phyloP scores from a whole-genome alignment of 176 grass and related monocot genomes.

The Pharus latifolius region DNA sequence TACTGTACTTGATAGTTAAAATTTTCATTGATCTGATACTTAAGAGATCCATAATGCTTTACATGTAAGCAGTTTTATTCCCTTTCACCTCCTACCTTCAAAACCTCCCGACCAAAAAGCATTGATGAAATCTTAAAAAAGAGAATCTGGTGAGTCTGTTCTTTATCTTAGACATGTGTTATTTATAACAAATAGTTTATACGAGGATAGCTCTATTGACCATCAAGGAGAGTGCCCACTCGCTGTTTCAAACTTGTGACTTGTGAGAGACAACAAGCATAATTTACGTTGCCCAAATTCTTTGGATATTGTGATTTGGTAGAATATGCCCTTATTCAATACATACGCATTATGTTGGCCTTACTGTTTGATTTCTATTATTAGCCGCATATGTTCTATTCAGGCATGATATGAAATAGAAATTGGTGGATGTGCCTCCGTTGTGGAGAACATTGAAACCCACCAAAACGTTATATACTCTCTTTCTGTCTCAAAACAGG shows the following conservation, averaged over 20 bases:
- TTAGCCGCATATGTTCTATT: not conserved
- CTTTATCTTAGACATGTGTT: slow-evolving; percentile 3
- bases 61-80: slow-evolving; percentile 13
- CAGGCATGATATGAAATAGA: slow-evolving; percentile 6
- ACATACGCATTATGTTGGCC: not conserved
- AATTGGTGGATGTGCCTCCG: slow-evolving; percentile 19
- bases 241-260: slow-evolving; percentile 8
- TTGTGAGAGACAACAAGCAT: slow-evolving; percentile 17
- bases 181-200: not conserved
- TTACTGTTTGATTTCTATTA: not conserved
- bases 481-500: slow-evolving; percentile 9
- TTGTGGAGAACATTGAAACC: slow-evolving; percentile 30
- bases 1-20: not conserved
- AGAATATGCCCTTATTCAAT: not conserved
- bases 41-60: not conserved
- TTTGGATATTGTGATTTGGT: not conserved
- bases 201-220: not conserved
- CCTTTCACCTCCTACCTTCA: not conserved
- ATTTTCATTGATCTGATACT: not conserved
- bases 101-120: slow-evolving; percentile 1
- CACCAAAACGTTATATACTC: not conserved
- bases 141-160: not conserved
- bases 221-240: not conserved
- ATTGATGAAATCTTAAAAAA: not conserved
- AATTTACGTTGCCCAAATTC: not conserved